These are phyloP conservation scores for Solanum ahanhuiri DNA, from an alignment of 257 asterid species.

Conservation along the genomic window DNA sequence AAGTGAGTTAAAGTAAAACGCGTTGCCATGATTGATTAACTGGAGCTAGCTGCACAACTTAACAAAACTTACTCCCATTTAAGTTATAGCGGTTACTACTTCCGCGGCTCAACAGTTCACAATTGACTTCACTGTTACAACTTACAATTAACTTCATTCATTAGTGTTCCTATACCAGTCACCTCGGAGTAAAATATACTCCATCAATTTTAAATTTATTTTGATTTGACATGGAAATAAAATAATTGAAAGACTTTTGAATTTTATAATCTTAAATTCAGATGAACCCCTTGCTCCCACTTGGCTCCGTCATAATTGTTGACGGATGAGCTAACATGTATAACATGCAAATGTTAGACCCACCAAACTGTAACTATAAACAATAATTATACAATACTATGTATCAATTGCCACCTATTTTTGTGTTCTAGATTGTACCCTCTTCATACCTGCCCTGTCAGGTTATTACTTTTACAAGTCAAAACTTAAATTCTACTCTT, in stretches of 20 bases:
- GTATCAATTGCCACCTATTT: neutral
- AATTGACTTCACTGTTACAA: neutral
- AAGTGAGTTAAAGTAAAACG: neutral
- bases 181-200: neutral
- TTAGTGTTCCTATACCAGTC: neutral
- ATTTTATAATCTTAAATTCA: neutral
- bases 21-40: neutral
- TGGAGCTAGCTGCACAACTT: neutral
- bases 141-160: neutral
- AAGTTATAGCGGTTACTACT: neutral
- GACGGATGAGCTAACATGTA: too few species aligned
- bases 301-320: neutral
- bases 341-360: neutral
- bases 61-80: neutral
- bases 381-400: neutral
- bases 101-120: neutral
- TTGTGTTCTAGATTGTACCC: neutral
- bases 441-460: neutral
- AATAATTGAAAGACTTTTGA: neutral
- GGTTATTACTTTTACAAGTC: neutral
- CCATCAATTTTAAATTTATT: neutral
- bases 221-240: neutral
- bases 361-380: neutral
- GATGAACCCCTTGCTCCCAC: neutral
- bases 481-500: neutral